Evolutionary conservation across 2,329 filamentous ascomycete species (phyloP), one percentile per base, ranked within the genome.

Genomic region (Colletotrichum euphorbiae): DNA sequence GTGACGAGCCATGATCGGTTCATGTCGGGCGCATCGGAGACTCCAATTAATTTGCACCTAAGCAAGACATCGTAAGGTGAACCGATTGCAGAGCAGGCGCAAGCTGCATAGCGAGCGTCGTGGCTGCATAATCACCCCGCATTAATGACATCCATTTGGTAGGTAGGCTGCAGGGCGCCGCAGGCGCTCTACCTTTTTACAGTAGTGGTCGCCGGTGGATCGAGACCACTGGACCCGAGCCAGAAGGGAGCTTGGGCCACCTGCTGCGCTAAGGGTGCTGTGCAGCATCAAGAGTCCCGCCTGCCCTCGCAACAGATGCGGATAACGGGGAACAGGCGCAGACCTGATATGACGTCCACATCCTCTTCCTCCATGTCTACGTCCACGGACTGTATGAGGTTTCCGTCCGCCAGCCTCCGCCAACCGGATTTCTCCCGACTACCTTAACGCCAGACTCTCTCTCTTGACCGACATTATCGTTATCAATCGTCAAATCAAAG

Each of bases 211-310:
- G 58, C 46, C 24, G n/a, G 48, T 61, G 58, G 58, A 21, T 36
- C 36, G 19, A 13, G 52, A 31, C 24, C 21, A 9, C 57, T 13
- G 40, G 42, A 38, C 6, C 15, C 21, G 19, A 31, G 21, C 36
- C 45, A 48, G 45, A 87, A 84, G 73, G 57, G 86, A 74, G 74
- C 74, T 45, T 75, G 71, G 72, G 71, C 72, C 71, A 73, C 52
- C 66, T 59, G 31, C 57, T 60, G 45, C 45, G 57, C 19, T 28
- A 33, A 15, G 21, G 17, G 19, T 38, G 57, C 24, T 54, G 56
- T 48, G 50, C 57, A 67, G 55, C 63, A 50, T 62, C 48, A 31
- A 52, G 48, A 28, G 48, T 52, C n/a, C 48, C 24, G 48, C 48
- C 28, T 19, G n/a, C 24, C 56, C 24, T 33, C 45, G 55, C 46